Conservation (phyloP, 441 rosid genomes). For the Hura crepitans region DNA sequence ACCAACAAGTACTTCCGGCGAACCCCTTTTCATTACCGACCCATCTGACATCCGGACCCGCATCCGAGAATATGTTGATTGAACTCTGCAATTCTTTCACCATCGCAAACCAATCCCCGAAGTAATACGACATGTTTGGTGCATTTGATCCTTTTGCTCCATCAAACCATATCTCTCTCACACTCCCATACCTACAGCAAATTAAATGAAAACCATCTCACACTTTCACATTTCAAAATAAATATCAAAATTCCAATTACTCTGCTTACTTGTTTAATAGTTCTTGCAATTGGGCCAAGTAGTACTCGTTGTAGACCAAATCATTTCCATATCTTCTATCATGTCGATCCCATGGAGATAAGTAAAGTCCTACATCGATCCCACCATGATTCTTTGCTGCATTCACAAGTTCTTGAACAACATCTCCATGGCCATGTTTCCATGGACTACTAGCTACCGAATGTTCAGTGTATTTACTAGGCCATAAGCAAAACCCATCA, state of each 20-base stretch:
- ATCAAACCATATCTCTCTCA: conserved; percentile 74
- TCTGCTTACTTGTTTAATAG: conserved; percentile 43
- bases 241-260: background rate
- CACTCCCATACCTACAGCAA: conserved; percentile 42
- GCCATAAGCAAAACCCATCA: conserved; percentile 80
- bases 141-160: conserved; percentile 60
- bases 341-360: conserved; percentile 77
- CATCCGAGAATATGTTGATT: conserved; percentile 67
- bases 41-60: conserved; percentile 70
- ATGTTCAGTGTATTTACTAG: conserved; percentile 57
- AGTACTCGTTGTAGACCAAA: conserved; percentile 59
- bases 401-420: conserved; percentile 44
- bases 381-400: conserved; percentile 40
- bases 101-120: conserved; percentile 67
- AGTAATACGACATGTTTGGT: conserved; percentile 60
- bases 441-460: conserved; percentile 51
- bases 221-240: background rate
- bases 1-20: conserved; percentile 61
- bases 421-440: conserved; percentile 60
- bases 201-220: background rate
- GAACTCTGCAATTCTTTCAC: conserved; percentile 65
- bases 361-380: conserved; percentile 53
- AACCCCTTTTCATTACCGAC: conserved; percentile 58
- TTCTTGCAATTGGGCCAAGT: conserved; percentile 66
- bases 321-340: conserved; percentile 57